Conservation (phyloP, 1,139 yeast species). For the Candida glucosophila region DNA sequence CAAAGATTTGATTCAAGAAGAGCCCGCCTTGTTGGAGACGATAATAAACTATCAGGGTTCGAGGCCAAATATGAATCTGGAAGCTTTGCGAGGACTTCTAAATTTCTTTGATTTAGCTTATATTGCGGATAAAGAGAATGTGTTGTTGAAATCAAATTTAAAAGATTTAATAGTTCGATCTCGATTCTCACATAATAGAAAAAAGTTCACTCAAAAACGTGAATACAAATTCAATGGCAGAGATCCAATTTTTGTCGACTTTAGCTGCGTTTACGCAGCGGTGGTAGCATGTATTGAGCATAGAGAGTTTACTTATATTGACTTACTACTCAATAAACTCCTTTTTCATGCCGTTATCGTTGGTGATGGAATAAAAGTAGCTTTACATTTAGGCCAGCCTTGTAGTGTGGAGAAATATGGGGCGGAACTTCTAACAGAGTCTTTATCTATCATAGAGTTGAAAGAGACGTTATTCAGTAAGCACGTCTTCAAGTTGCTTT, state of each 20-base stretch:
- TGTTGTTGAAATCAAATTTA: slow-evolving; percentile 12
- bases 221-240: slow-evolving; percentile 7
- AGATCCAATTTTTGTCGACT: slow-evolving; percentile 10
- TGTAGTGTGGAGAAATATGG: slow-evolving; percentile 6
- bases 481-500: slow-evolving; percentile 16
- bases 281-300: slow-evolving; percentile 24
- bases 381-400: slow-evolving; percentile 15
- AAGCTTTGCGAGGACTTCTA: slow-evolving; percentile 19
- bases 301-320: slow-evolving; percentile 21
- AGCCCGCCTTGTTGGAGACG: slow-evolving; percentile 22
- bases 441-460: slow-evolving; percentile 10
- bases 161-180: slow-evolving; percentile 21
- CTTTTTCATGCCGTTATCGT: slow-evolving; percentile 18
- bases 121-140: slow-evolving; percentile 16
- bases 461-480: slow-evolving; percentile 17
- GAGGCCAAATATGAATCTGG: slow-evolving; percentile 11
- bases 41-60: slow-evolving; percentile 19
- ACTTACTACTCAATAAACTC: slow-evolving; percentile 26
- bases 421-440: slow-evolving; percentile 10
- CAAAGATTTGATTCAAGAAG: slow-evolving; percentile 12
- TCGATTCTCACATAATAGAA: slow-evolving; percentile 16
- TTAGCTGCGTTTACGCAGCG: slow-evolving; percentile 16
- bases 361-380: slow-evolving; percentile 8
- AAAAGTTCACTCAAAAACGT: no score
- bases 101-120: slow-evolving; percentile 22